Base-by-base conservation (phyloP, 805 yeast species). In the Saccharomycopsis sp. region DNA sequence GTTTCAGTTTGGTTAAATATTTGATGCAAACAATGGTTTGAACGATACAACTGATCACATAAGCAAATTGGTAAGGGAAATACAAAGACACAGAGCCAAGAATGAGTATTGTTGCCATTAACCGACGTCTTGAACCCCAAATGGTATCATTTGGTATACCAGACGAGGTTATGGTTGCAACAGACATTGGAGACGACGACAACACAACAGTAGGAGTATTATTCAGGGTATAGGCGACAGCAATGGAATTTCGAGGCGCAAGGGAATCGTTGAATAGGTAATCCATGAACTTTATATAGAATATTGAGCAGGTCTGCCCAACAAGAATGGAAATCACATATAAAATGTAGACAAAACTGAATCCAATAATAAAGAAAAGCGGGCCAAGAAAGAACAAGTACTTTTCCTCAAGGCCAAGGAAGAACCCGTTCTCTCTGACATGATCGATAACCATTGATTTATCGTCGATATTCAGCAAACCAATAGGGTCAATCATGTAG, bases 61-160 rank as follows among this genome's bases (percentile, higher is more conserved):
- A 89, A 1, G 89, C 92, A 67, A 90, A 78, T 68, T 91, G 97
- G 67, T 85, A 91, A 0, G 97, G 97, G 14, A 89, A 72, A 66
- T 85, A 87, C 23, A 85, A 71, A 29, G 84, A 73, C 2, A 87
- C 85, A 20, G 77, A 68, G 0, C 75, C 62, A 2, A 82, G 60
- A 12, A 85, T 64, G 0, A 75, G 49, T 0, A 73, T 58, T 2
- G 75, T 70, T 1, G 77, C 72, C n/a, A 76, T 3, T 2, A 66
- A 3, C 9, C 38, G 38, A 12, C 38, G 38, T 5, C n/a, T n/a
- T n/a, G n/a, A n/a, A n/a, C n/a, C n/a, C n/a, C n/a, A n/a, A n/a
- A n/a, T n/a, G n/a, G n/a, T n/a, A n/a, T n/a, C n/a, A n/a, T n/a
- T n/a, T n/a, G n/a, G n/a, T n/a, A n/a, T n/a, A n/a, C n/a, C n/a